Conservation (phyloP, 164 flowering plant genomes). For the Nelumbo lutea region DNA sequence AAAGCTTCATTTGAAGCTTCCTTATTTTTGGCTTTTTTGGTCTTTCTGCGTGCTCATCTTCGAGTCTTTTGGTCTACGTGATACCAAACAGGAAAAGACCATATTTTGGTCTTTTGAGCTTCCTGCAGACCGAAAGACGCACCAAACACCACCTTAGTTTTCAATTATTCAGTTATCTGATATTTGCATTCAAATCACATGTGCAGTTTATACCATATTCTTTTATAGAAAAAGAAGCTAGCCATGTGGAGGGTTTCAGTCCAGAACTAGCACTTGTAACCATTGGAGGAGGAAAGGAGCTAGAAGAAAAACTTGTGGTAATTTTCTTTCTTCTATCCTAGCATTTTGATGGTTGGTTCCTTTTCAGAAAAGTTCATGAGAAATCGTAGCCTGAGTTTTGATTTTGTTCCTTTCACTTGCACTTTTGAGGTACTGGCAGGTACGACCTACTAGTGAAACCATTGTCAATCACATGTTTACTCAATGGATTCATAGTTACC, state of each 20-base stretch:
- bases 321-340: slow-evolving; percentile 6
- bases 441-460: slow-evolving; percentile 99
- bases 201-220: slow-evolving; percentile 97
- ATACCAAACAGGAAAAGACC: too few species aligned
- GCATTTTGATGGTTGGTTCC: neutral
- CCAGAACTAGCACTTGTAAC: slow-evolving; percentile 96
- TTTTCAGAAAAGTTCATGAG: neutral
- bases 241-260: slow-evolving; percentile 97
- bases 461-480: slow-evolving; percentile 99
- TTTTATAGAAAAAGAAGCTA: slow-evolving; percentile 98
- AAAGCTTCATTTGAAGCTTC: too few species aligned
- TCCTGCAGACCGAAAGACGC: too few species aligned
- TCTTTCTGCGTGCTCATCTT: too few species aligned
- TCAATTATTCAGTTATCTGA: neutral
- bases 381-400: slow-evolving; percentile 38
- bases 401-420: slow-evolving; percentile 46
- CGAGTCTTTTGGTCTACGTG: too few species aligned
- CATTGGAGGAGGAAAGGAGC: slow-evolving; percentile 97
- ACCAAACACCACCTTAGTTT: too few species aligned
- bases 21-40: too few species aligned
- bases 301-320: slow-evolving; percentile 99
- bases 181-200: neutral
- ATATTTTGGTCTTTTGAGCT: too few species aligned
- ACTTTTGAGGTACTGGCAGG: slow-evolving; percentile 89
- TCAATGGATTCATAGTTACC: slow-evolving; percentile 96